Base-by-base conservation (phyloP, 805 yeast genomes). In the Ogataea thermomethanolica region DNA sequence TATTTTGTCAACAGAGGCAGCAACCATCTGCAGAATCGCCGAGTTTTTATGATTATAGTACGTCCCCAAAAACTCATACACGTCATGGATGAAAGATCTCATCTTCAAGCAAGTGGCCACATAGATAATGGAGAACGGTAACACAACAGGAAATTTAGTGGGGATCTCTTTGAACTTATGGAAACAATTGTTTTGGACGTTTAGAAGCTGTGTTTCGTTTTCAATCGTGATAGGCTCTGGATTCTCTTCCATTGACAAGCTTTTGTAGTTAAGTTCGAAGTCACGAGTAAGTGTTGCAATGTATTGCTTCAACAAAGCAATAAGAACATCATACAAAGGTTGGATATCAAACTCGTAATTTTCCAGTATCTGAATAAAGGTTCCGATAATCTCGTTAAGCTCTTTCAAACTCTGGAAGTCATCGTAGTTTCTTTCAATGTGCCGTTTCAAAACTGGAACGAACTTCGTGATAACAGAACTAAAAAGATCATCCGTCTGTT, bases 121-220 rank as follows among this genome's bases (percentile, higher is more conserved):
- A 54, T 88, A 90, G 44, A 88, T 79, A 41, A 85, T 84, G 37
- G 96, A 86, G 56, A 91, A 93, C 11, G 98, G 97, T 38, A 91
- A 64, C 0, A 82, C 77, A 45, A 79, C 70, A 2, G 87, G 83
- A 43, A 76, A 76, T 7, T 56, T 62, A 48, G 54, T 61, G 36
- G 58, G 56, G 11, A 49, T 44, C 6, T 42, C 42, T 23, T 43
- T 46, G 33, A 55, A 45, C 28, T 43, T 48, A 33, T 54, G 56
- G 39, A 59, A 62, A 23, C 63, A 56, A 4, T 71, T 72, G 1
- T 76, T 73, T 17, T 69, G 70, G 43, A 82, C 68, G 25, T 84
- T 78, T 46, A 78, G 76, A 58, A 79, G 86, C 35, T 83, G 73
- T 9, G 69, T 66, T 29, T 65, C 59, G 36, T 78, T 78, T 45